Percentiles rank a stretch among this genome's conserved stretches.
phyloP scores from a whole-genome alignment of 2,329 filamentous ascomycete genomes.

The Alternaria tenuissima region DNA sequence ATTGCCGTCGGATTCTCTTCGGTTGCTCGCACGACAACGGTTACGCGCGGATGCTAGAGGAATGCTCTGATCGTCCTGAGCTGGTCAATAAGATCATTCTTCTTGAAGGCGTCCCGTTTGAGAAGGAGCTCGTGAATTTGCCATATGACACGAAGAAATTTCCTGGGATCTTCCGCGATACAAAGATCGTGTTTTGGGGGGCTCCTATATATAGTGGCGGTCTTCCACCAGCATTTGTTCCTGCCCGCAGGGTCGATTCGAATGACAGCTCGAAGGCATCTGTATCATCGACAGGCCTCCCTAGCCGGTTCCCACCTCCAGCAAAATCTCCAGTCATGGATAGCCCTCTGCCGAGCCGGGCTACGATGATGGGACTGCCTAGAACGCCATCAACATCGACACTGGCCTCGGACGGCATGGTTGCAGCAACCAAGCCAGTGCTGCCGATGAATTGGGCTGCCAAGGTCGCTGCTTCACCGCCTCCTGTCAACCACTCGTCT shows the following conservation, averaged over 20 bases:
- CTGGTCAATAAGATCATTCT: constrained; percentile 61
- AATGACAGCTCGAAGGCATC: constrained; percentile 21
- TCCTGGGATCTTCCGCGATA: constrained; percentile 61
- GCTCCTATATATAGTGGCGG: constrained; percentile 4
- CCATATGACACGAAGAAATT: constrained; percentile 63
- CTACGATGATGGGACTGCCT: constrained; percentile 18
- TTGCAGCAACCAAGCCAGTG: constrained; percentile 16
- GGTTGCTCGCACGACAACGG: constrained; percentile 66
- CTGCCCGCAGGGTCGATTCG: constrained; percentile 2
- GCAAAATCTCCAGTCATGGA: constrained; percentile 25
- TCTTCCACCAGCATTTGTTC: constrained; percentile 2
- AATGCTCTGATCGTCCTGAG: constrained; percentile 56
- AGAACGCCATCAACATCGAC: constrained; percentile 44
- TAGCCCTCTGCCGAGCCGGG: constrained; percentile 25
- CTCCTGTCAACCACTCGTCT: constrained; percentile 28
- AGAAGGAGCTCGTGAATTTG: constrained; percentile 60
- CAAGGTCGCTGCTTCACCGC: constrained; percentile 47
- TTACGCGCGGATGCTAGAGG: constrained; percentile 62
- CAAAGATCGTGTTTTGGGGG: constrained; percentile 52
- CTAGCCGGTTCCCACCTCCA: constrained; percentile 39
- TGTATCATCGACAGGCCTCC: constrained; percentile 33
- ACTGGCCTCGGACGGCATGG: constrained; percentile 31
- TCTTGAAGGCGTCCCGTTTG: constrained; percentile 65
- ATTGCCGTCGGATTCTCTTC: constrained; percentile 68
- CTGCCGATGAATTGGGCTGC: constrained; percentile 41